Evolutionary conservation across 345 rosid genomes (phyloP).

Genomic region (Populus euphratica): DNA sequence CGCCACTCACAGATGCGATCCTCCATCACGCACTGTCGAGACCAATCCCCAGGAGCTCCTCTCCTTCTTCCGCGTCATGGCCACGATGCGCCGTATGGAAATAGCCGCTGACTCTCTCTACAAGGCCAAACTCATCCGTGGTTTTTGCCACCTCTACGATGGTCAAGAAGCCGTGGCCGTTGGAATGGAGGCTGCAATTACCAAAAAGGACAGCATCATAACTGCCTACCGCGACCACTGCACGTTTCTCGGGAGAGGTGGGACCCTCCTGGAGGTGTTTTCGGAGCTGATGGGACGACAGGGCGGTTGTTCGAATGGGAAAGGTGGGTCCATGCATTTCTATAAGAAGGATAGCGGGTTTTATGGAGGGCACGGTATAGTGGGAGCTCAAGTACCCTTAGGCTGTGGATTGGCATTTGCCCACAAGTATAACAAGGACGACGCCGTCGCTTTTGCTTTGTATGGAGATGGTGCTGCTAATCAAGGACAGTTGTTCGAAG

Average conservation of each 20-base stretch:
- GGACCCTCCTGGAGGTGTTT: conserved; percentile 65
- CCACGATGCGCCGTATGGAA: conserved; percentile 91
- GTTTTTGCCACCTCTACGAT: conserved; percentile 97
- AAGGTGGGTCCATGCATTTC: conserved; percentile 98
- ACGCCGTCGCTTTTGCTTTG: conserved; percentile 68
- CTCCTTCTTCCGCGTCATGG: conserved; percentile 75
- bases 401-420: conserved; percentile 98
- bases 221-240: conserved; percentile 96
- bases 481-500: conserved; percentile 96
- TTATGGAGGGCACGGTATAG: conserved; percentile 96
- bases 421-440: conserved; percentile 86
- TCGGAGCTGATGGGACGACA: conserved; percentile 91
- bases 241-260: conserved; percentile 76
- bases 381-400: conserved; percentile 91
- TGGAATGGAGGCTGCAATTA: conserved; percentile 94
- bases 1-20: conserved; percentile 69
- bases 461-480: conserved; percentile 99
- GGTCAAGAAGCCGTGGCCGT: conserved; percentile 95
- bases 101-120: conserved; percentile 96
- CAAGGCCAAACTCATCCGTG: conserved; percentile 96
- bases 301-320: conserved; percentile 82
- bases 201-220: conserved; percentile 76
- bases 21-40: conserved; percentile 83
- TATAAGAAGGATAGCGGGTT: conserved; percentile 79
- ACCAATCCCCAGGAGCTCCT: conserved; percentile 63